Conservation (phyloP, 2,329 filamentous ascomycete species). For the Xylariaceae sp. region DNA sequence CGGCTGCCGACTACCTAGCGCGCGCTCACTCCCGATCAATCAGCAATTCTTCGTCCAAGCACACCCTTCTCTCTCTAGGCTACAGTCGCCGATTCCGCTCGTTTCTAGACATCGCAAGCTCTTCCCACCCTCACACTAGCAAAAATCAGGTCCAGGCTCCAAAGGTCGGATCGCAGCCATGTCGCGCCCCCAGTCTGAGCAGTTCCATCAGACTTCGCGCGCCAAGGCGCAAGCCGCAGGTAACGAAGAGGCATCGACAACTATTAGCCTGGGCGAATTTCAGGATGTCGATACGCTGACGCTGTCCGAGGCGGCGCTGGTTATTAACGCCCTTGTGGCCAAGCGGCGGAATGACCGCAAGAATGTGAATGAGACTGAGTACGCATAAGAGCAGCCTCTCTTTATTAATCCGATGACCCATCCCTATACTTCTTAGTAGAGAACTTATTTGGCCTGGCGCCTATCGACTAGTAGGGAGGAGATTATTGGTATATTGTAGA, state of each 20-base stretch:
- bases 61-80: background rate
- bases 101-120: conserved; percentile 12
- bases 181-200: conserved; percentile 29
- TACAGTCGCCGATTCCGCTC: conserved; percentile 8
- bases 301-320: conserved; percentile 86
- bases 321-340: conserved; percentile 87
- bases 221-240: conserved; percentile 72
- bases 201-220: conserved; percentile 62
- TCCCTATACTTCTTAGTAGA: too few relatives aligned
- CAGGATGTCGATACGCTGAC: conserved; percentile 90
- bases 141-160: background rate
- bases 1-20: conserved; percentile 16
- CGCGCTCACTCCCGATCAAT: too few relatives aligned
- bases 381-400: conserved; percentile 45
- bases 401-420: background rate
- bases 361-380: conserved; percentile 85
- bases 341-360: conserved; percentile 81
- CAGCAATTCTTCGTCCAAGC: conserved; percentile 7
- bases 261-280: conserved; percentile 91
- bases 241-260: conserved; percentile 85
- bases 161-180: conserved; percentile 10
- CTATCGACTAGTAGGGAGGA: too few relatives aligned
- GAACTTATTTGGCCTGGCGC: too few relatives aligned
- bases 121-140: background rate
- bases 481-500: background rate